Conservation (phyloP, 1,284 basidiomycete species). For the Trametes pubescens region DNA sequence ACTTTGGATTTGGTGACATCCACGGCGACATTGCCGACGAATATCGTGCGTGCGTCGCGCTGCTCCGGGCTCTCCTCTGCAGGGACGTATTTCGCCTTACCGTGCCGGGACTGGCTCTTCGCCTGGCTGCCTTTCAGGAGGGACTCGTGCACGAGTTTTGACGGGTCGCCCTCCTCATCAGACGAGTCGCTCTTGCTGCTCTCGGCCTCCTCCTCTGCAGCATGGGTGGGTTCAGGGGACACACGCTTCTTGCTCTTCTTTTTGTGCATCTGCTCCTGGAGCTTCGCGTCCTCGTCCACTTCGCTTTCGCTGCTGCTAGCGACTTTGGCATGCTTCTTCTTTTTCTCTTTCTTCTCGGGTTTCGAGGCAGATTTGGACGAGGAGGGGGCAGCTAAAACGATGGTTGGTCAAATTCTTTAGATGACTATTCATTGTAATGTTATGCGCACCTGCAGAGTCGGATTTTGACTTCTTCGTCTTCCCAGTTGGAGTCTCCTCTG, state of each 20-base stretch:
- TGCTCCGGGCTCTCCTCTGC: constrained; percentile 73
- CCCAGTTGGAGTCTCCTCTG: constrained; percentile 15
- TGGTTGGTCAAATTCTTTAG: background rate
- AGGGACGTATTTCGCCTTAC: constrained; percentile 58
- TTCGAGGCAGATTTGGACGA: constrained; percentile 18
- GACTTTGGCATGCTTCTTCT: constrained; percentile 2
- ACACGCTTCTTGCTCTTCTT: constrained; percentile 19
- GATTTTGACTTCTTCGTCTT: constrained; percentile 33
- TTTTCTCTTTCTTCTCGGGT: background rate
- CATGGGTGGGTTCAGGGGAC: background rate
- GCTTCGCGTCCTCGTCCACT: constrained; percentile 18
- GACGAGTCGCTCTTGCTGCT: constrained; percentile 35
- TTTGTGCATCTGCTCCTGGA: constrained; percentile 18
- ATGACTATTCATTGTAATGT: background rate
- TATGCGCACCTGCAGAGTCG: constrained; percentile 20
- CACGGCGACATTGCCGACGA: constrained; percentile 91
- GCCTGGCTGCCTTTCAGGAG: constrained; percentile 35
- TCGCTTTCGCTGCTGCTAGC: constrained; percentile 14
- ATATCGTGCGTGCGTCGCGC: constrained; percentile 86
- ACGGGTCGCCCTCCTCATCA: constrained; percentile 49
- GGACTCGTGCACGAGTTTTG: constrained; percentile 56
- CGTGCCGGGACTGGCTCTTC: constrained; percentile 31
- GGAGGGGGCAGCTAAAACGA: constrained; percentile 5
- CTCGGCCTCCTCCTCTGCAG: constrained; percentile 7
- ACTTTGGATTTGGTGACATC: constrained; percentile 83